Evolutionary conservation across 257 asterid species (phyloP).

Genomic region (Mitragyna speciosa): DNA sequence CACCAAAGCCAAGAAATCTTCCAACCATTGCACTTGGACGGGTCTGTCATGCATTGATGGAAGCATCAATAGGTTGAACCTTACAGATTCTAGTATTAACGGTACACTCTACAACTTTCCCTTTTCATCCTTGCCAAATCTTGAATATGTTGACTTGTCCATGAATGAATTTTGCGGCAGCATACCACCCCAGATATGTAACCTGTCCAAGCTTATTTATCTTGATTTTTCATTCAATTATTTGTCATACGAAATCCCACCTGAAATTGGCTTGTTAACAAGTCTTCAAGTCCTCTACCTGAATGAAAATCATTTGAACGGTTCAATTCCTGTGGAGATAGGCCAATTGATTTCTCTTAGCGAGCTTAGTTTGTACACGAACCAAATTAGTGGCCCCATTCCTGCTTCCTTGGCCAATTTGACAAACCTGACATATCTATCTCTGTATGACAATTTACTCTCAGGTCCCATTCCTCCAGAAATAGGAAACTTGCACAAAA

Average conservation of each 20-base stretch:
- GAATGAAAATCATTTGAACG: too few species aligned
- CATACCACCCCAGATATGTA: slow-evolving; percentile 19
- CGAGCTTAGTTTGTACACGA: too few species aligned
- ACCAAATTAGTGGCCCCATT: too few species aligned
- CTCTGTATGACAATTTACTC: neutral
- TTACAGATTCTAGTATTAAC: neutral
- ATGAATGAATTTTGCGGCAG: slow-evolving; percentile 18
- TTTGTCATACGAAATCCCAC: neutral
- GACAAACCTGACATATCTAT: neutral
- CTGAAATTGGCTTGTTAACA: neutral
- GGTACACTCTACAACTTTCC: slow-evolving; percentile 29
- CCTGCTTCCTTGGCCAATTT: neutral
- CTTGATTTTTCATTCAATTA: neutral
- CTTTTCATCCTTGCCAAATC: slow-evolving; percentile 27
- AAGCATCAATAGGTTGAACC: slow-evolving; percentile 6
- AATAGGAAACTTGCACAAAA: neutral
- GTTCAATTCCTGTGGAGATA: too few species aligned
- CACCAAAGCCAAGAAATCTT: neutral
- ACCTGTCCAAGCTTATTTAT: slow-evolving; percentile 5
- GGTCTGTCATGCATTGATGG: slow-evolving; percentile 19
- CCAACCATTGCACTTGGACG: slow-evolving; percentile 24
- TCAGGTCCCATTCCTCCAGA: neutral
- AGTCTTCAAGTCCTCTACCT: neutral
- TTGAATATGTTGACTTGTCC: slow-evolving; percentile 14
- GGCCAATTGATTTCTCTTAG: too few species aligned